Evolutionary conservation across 805 yeast species (phyloP).

Genomic region (Wickerhamomyces hampshirensis): DNA sequence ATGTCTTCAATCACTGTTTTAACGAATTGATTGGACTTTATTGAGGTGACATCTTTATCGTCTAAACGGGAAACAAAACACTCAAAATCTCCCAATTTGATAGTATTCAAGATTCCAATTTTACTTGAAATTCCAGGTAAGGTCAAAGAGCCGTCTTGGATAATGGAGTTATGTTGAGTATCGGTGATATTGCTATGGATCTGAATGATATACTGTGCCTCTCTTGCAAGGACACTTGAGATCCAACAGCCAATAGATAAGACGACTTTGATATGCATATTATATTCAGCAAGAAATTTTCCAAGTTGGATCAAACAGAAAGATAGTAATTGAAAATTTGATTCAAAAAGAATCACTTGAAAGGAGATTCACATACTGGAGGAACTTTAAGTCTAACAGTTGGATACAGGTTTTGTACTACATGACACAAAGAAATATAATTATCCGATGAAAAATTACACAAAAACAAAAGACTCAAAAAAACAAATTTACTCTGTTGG

Average conservation of each 20-base stretch:
- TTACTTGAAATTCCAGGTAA: not conserved
- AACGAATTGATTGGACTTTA: not conserved
- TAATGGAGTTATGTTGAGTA: not conserved
- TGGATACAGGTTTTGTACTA: not conserved
- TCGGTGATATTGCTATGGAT: not conserved
- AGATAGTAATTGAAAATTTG: too few relatives aligned
- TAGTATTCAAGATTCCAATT: not conserved
- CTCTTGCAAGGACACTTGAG: not conserved
- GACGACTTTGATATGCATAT: too few relatives aligned
- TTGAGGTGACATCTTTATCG: not conserved
- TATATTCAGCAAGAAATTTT: too few relatives aligned
- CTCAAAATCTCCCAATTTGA: not conserved
- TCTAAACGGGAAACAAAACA: not conserved
- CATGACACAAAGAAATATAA: not conserved
- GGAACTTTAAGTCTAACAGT: too few relatives aligned
- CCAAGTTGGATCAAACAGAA: too few relatives aligned
- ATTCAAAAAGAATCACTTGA: too few relatives aligned
- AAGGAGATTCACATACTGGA: too few relatives aligned
- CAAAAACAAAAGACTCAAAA: not conserved
- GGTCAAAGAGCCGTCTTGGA: not conserved
- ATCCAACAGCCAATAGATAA: not conserved
- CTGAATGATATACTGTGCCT: not conserved
- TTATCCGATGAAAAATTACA: not conserved
- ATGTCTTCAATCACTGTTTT: not conserved
- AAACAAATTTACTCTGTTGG: too few relatives aligned